These are phyloP conservation scores for Botrytis aclada DNA, from an alignment of 2,329 filamentous ascomycete species.

Conservation along the genomic window DNA sequence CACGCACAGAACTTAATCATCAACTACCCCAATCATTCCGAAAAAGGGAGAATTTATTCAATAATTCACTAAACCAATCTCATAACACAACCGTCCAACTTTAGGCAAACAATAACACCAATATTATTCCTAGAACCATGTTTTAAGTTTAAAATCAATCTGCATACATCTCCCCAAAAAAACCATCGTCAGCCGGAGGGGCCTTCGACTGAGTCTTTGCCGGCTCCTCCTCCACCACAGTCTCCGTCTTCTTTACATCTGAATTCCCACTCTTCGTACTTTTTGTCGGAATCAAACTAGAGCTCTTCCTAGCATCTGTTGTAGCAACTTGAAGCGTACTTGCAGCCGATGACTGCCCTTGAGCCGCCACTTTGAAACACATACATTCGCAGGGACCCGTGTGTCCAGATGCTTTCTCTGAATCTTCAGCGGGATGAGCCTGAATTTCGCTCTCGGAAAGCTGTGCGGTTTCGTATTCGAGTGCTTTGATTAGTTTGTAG, in stretches of 20 bases:
- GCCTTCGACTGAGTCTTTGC: not conserved
- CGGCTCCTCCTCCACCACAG: not conserved
- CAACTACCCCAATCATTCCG: not conserved
- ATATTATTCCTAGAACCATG: not conserved
- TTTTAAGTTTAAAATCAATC: not conserved
- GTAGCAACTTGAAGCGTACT: not conserved
- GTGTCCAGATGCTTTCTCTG: constrained; percentile 15
- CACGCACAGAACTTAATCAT: not conserved
- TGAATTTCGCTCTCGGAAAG: constrained; percentile 4
- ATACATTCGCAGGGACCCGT: constrained; percentile 17
- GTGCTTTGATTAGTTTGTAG: constrained; percentile 49
- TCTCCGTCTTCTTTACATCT: not conserved
- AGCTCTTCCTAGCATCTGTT: not conserved
- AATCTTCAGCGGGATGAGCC: not conserved
- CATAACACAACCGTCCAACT: not conserved
- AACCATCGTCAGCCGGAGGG: constrained; percentile 10
- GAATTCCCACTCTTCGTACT: constrained; percentile 10
- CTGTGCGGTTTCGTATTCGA: constrained; percentile 48
- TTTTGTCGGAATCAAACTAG: constrained; percentile 8
- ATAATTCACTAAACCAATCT: constrained; percentile 3
- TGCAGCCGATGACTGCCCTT: not conserved
- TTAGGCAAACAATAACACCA: not conserved
- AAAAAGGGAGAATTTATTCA: not conserved
- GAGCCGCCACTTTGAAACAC: constrained; percentile 16
- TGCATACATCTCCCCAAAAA: constrained; percentile 18